These are phyloP conservation scores for Thalassiosira delicatula DNA, from an alignment of 352 stramenopile genomes.

Conservation along the genomic window DNA sequence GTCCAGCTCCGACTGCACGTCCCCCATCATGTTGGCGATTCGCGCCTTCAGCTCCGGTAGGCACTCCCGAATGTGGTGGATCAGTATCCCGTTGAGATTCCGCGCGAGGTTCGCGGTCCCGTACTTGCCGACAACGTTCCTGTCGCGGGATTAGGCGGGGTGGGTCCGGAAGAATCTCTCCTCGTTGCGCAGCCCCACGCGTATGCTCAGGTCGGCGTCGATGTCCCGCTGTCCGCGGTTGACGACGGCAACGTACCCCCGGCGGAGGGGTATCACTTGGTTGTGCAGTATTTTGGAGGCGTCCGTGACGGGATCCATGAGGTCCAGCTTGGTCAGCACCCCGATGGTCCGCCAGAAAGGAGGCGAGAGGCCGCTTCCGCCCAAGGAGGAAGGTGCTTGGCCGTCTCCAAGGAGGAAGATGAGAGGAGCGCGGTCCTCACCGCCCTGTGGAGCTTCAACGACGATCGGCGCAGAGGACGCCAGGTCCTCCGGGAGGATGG, in stretches of 20 bases:
- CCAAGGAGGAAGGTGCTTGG: too few species aligned
- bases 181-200: constrained; percentile 93
- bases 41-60: constrained; percentile 98
- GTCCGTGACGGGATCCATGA: constrained; percentile 99
- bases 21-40: constrained; percentile 93
- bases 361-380: too few species aligned
- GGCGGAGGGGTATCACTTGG: constrained; percentile 95
- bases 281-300: constrained; percentile 95
- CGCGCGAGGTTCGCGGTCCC: constrained; percentile 95
- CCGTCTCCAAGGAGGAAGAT: too few species aligned
- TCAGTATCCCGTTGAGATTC: constrained; percentile 98
- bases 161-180: constrained; percentile 97
- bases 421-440: too few species aligned
- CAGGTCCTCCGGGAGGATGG: too few species aligned
- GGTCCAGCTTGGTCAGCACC: constrained; percentile 99
- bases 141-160: constrained; percentile 88
- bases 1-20: constrained; percentile 94
- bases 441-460: too few species aligned
- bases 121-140: constrained; percentile 91
- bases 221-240: constrained; percentile 99
- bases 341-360: constrained; percentile 99
- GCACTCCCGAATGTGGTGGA: constrained; percentile 98
- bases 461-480: too few species aligned
- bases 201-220: constrained; percentile 94
- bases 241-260: constrained; percentile 98